Conservation (phyloP, 2,329 filamentous ascomycete species). For the Calonectria henricotiae region DNA sequence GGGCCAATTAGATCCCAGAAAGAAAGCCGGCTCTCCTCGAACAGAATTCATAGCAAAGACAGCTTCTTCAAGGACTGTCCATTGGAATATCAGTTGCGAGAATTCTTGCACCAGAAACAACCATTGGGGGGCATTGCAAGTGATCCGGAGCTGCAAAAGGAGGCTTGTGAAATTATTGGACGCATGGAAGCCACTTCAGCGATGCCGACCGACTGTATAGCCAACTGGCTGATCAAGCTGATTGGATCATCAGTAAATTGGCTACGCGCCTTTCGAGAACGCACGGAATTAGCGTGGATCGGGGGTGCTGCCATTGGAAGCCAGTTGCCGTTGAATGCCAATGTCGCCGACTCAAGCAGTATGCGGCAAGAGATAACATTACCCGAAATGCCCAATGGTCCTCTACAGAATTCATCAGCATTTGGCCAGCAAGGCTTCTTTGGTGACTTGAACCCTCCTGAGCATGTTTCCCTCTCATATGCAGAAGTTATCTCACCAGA, state of each 20-base stretch:
- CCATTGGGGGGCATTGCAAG: background rate
- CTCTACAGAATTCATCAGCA: background rate
- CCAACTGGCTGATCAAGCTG: constrained; percentile 8
- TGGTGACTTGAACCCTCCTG: background rate
- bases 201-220: background rate
- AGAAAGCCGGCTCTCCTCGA: background rate
- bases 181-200: background rate
- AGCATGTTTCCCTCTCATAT: background rate
- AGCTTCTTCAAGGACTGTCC: constrained; percentile 5
- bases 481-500: background rate
- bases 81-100: background rate
- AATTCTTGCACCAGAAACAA: background rate
- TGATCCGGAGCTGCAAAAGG: background rate
- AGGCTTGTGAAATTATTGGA: constrained; percentile 4
- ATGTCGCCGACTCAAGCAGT: background rate
- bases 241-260: background rate
- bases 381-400: no score
- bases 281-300: background rate
- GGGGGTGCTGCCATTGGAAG: background rate
- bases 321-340: background rate
- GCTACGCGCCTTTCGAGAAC: background rate
- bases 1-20: background rate
- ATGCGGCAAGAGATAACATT: no score
- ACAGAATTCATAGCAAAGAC: background rate
- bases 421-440: background rate